Conservation (phyloP, 176 grass and related monocot genomes). For the Cenchrus purpureus region DNA sequence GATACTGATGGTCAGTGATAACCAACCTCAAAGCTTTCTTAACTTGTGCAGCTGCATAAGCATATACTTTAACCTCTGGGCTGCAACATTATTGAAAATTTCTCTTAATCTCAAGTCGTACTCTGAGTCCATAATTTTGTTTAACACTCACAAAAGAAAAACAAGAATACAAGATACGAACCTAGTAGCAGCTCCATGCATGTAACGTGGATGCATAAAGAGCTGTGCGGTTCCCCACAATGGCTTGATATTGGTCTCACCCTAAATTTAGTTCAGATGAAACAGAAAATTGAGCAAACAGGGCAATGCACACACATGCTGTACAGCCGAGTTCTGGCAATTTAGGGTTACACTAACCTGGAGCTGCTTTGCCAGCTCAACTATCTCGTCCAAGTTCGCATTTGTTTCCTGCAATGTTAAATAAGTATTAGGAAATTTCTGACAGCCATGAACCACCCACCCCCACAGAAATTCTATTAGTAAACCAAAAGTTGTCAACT, state of each 20-base stretch:
- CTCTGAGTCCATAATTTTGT: neutral
- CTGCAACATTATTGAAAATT: constrained; percentile 34
- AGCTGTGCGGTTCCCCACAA: constrained; percentile 92
- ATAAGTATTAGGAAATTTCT: neutral
- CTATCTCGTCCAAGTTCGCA: constrained; percentile 90
- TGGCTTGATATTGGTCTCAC: constrained; percentile 71
- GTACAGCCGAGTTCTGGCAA: neutral
- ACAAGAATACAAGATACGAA: constrained; percentile 31
- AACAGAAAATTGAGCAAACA: constrained; percentile 21
- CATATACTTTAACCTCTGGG: constrained; percentile 67
- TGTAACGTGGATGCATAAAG: constrained; percentile 87
- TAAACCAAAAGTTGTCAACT: neutral
- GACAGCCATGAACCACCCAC: too few relatives aligned
- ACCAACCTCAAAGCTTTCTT: constrained; percentile 91
- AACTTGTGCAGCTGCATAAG: constrained; percentile 97
- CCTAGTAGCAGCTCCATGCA: constrained; percentile 97
- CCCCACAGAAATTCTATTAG: constrained; percentile 11
- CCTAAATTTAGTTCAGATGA: constrained; percentile 40
- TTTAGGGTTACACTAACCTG: constrained; percentile 61
- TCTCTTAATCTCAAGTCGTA: constrained; percentile 20
- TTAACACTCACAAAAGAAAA: neutral
- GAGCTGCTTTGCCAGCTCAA: constrained; percentile 87
- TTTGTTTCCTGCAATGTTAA: constrained; percentile 84
- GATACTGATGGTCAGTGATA: neutral
- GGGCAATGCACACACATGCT: neutral